phyloP scores from a whole-genome alignment of 768 basidiomycete species.

The Amanita polypyramis region DNA sequence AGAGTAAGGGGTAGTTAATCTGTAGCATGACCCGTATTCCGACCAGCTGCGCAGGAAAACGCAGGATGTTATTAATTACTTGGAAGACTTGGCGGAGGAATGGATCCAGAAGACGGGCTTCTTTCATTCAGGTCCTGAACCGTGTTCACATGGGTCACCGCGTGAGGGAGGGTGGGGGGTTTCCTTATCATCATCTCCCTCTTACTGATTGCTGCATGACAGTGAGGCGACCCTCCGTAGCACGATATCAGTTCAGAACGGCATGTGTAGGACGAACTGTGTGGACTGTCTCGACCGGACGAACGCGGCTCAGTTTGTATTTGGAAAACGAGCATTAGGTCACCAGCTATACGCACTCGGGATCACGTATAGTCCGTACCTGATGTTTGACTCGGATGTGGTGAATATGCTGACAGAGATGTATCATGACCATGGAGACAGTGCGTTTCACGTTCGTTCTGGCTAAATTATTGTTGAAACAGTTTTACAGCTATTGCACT shows the following conservation, averaged over 20 bases:
- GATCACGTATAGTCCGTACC: constrained; percentile 72
- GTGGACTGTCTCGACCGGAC: constrained; percentile 96
- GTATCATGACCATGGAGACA: constrained; percentile 97
- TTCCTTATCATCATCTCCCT: not conserved
- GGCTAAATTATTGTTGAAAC: constrained; percentile 1
- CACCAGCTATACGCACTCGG: constrained; percentile 95
- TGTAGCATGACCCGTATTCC: not conserved
- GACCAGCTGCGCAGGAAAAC: constrained; percentile 51
- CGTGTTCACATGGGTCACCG: constrained; percentile 59
- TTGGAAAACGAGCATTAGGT: constrained; percentile 88
- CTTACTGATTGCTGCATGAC: constrained; percentile 10
- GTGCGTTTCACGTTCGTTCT: constrained; percentile 31
- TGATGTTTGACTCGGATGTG: constrained; percentile 89
- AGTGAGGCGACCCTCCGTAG: constrained; percentile 41
- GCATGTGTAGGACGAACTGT: constrained; percentile 89
- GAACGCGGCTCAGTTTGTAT: constrained; percentile 94
- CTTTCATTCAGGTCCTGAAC: constrained; percentile 90
- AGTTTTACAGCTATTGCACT: constrained; percentile 66
- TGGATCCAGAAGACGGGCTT: constrained; percentile 85
- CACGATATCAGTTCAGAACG: constrained; percentile 77
- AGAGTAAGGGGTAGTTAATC: constrained; percentile 39
- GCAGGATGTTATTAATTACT: constrained; percentile 89
- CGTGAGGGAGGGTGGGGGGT: constrained; percentile 28
- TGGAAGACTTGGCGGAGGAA: constrained; percentile 93
- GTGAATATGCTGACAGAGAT: constrained; percentile 97